Evolutionary conservation across 1,284 basidiomycete species (phyloP).

Genomic region (Ceratobasidium sp.): DNA sequence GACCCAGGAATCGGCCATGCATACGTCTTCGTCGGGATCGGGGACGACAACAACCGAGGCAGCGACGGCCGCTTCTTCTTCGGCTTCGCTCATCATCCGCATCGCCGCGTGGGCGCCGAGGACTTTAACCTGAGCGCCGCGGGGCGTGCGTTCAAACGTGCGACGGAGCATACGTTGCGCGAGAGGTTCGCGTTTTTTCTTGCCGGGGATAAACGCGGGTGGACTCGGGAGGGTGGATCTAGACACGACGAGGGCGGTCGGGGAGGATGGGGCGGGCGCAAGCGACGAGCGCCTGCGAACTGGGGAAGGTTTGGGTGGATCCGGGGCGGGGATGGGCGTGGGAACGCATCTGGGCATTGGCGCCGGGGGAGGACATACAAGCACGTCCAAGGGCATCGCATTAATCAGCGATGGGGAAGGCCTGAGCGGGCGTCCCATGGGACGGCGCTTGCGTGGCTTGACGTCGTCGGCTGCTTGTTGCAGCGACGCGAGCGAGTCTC

Average conservation of each 20-base stretch:
- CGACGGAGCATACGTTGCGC: slow-evolving; percentile 30
- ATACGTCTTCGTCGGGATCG: slow-evolving; percentile 13
- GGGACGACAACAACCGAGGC: slow-evolving; percentile 9
- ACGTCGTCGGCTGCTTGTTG: slow-evolving; percentile 2
- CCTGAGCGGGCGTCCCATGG: not conserved
- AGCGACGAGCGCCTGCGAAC: slow-evolving; percentile 20
- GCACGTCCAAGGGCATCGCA: slow-evolving; percentile 2
- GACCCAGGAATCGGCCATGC: slow-evolving; percentile 34
- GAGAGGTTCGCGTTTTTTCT: slow-evolving; percentile 34
- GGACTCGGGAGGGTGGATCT: slow-evolving; percentile 7
- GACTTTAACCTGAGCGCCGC: slow-evolving; percentile 31
- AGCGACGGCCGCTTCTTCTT: slow-evolving; percentile 20
- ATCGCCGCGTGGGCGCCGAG: slow-evolving; percentile 32
- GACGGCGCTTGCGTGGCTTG: not conserved
- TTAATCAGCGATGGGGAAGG: slow-evolving; percentile 18
- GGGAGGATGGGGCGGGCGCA: slow-evolving; percentile 3
- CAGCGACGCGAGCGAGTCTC: slow-evolving; percentile 11
- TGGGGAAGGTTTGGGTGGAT: not conserved
- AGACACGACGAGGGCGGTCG: slow-evolving; percentile 13
- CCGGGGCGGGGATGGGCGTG: not conserved
- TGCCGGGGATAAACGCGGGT: not conserved
- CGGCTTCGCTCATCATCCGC: slow-evolving; percentile 26
- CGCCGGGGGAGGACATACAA: slow-evolving; percentile 22
- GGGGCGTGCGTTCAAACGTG: slow-evolving; percentile 25
- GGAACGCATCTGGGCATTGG: slow-evolving; percentile 1